Evolutionary conservation across 1,284 basidiomycete genomes (phyloP).

Genomic region (Malassezia nana): DNA sequence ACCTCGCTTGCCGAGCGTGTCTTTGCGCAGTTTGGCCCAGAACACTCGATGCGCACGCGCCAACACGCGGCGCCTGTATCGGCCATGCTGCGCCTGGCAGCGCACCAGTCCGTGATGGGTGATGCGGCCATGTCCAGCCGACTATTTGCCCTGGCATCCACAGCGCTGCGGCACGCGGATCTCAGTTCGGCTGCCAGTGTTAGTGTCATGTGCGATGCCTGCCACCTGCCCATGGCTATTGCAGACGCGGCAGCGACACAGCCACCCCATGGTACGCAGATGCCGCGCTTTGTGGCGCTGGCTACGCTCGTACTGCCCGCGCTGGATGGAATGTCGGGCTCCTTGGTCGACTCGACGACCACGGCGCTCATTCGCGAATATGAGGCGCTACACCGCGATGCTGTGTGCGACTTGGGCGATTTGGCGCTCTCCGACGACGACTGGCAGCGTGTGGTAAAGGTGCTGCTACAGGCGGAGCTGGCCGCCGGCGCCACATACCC

Average conservation of each 20-base stretch:
- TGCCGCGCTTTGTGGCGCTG: conserved; percentile 6
- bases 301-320: conserved; percentile 10
- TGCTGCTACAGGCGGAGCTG: not conserved
- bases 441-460: conserved; percentile 10
- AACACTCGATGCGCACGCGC: not conserved
- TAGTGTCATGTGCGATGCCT: conserved; percentile 9
- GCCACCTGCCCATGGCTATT: conserved; percentile 19
- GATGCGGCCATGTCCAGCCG: conserved; percentile 2
- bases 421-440: not conserved
- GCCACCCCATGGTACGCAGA: not conserved
- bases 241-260: conserved; percentile 11
- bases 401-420: not conserved
- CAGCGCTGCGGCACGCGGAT: conserved; percentile 4
- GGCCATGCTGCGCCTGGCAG: conserved; percentile 8
- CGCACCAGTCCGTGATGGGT: conserved; percentile 3
- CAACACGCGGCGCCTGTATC: conserved; percentile 51
- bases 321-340: conserved; percentile 3
- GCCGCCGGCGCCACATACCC: not conserved
- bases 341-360: conserved; percentile 2
- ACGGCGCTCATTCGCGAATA: conserved; percentile 11
- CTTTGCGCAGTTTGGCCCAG: not conserved
- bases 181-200: not conserved
- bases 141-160: conserved; percentile 1
- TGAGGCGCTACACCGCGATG: conserved; percentile 13
- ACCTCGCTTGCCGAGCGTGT: not conserved